A percentile compares a stretch with the other conserved stretches of the same genome.
Evolutionary conservation across 768 basidiomycete genomes (phyloP).

Genomic region (Cystofilobasidium ferigula): DNA sequence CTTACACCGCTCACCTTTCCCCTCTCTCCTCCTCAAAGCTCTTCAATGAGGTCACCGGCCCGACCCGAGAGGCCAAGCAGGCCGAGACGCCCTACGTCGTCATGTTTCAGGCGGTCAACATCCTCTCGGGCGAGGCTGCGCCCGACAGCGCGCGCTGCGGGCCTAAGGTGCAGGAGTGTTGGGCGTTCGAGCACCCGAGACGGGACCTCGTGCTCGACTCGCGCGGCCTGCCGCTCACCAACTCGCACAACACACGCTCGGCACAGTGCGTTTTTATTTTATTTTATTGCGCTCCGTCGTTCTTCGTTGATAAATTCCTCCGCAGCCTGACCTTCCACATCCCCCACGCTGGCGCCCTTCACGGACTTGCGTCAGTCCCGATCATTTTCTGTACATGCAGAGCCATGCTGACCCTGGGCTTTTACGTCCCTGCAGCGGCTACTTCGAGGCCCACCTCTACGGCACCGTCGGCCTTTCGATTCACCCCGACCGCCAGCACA

Average conservation of each 20-base stretch:
- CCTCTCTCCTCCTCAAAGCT: slow-evolving; percentile 90
- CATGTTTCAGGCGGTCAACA: slow-evolving; percentile 89
- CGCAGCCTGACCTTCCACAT: slow-evolving; percentile 65
- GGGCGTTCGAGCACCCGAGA: slow-evolving; percentile 93
- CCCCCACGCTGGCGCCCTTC: slow-evolving; percentile 83
- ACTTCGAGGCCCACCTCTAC: slow-evolving; percentile 91
- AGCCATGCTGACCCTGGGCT: neutral
- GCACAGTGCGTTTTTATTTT: slow-evolving; percentile 43
- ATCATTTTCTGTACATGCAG: too few species aligned
- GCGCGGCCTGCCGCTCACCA: slow-evolving; percentile 81
- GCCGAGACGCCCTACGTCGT: slow-evolving; percentile 96
- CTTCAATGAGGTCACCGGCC: slow-evolving; percentile 63
- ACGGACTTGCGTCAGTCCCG: slow-evolving; percentile 59
- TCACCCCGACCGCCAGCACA: slow-evolving; percentile 76
- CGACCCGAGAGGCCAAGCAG: slow-evolving; percentile 49
- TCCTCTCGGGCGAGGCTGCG: slow-evolving; percentile 56
- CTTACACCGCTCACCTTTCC: slow-evolving; percentile 88
- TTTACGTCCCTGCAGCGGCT: slow-evolving; percentile 45
- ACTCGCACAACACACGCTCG: slow-evolving; percentile 86
- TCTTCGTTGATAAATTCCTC: neutral
- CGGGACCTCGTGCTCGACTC: slow-evolving; percentile 63
- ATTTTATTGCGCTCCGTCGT: neutral
- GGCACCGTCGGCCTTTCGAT: slow-evolving; percentile 83
- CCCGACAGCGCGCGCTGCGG: slow-evolving; percentile 57
- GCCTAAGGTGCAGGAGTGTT: slow-evolving; percentile 79